phyloP scores from a whole-genome alignment of 1,139 yeast genomes.

The Candida labiduridarum region DNA sequence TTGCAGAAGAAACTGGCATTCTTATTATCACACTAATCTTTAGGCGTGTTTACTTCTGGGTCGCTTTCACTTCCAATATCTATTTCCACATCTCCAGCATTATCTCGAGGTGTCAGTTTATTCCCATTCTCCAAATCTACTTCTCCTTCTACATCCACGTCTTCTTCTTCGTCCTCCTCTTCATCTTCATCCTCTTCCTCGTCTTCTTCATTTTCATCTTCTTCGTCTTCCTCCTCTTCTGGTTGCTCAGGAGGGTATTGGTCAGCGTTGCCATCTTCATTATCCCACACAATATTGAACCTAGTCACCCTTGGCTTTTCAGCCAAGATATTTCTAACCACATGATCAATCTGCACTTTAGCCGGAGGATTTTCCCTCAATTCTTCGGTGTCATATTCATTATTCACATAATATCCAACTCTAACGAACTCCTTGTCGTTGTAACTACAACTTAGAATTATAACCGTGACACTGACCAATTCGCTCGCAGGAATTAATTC shows the following conservation, averaged over 20 bases:
- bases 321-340: constrained; percentile 89
- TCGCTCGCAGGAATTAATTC: constrained; percentile 95
- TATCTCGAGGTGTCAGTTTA: constrained; percentile 27
- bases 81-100: constrained; percentile 33
- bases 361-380: constrained; percentile 91
- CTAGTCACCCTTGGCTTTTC: constrained; percentile 98
- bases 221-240: constrained; percentile 55
- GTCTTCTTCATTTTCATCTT: constrained; percentile 55
- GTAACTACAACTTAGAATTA: constrained; percentile 87
- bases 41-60: constrained; percentile 37
- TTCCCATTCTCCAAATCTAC: constrained; percentile 37
- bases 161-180: constrained; percentile 57
- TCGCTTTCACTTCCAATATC: constrained; percentile 36
- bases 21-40: constrained; percentile 11
- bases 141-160: constrained; percentile 48
- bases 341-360: constrained; percentile 92
- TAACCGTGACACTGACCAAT: constrained; percentile 92
- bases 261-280: constrained; percentile 60
- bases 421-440: constrained; percentile 93
- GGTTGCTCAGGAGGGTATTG: constrained; percentile 69
- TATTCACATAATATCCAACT: constrained; percentile 96
- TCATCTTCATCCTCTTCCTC: constrained; percentile 60
- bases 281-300: constrained; percentile 94
- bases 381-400: constrained; percentile 93
- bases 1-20: neutral